Evolutionary conservation across 108 stramenopile species (phyloP).

Genomic region (Cyclotella atomus): DNA sequence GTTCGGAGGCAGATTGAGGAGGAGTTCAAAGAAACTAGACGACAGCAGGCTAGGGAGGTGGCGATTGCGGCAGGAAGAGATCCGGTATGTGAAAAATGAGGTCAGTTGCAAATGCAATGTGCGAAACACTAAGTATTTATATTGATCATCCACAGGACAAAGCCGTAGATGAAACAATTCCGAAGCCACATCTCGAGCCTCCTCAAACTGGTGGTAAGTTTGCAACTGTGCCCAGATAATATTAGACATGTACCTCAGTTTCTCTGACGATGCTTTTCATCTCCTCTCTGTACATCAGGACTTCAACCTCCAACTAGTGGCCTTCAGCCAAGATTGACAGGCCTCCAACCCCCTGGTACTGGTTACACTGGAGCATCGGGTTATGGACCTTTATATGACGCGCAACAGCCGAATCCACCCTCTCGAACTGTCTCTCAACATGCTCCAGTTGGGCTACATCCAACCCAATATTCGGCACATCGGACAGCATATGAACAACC

Average conservation of each 20-base stretch:
- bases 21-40: constrained; percentile 34
- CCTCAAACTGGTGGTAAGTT: too few relatives aligned
- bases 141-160: background rate
- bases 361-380: constrained; percentile 9
- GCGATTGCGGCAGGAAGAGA: constrained; percentile 33
- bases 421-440: too few relatives aligned
- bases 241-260: too few relatives aligned
- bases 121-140: background rate
- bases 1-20: constrained; percentile 48
- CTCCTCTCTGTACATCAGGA: too few relatives aligned
- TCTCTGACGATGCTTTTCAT: too few relatives aligned
- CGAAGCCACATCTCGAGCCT: background rate
- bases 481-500: constrained; percentile 11
- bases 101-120: background rate
- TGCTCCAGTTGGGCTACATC: constrained; percentile 8
- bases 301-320: background rate
- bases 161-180: background rate
- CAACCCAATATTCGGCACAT: background rate
- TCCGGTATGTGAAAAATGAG: constrained; percentile 17
- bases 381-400: constrained; percentile 20
- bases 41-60: constrained; percentile 34
- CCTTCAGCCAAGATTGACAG: background rate
- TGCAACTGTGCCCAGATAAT: too few relatives aligned
- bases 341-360: background rate
- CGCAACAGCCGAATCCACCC: constrained; percentile 7